phyloP scores from a whole-genome alignment of 805 yeast genomes.

The Middelhovenomyces tepae region DNA sequence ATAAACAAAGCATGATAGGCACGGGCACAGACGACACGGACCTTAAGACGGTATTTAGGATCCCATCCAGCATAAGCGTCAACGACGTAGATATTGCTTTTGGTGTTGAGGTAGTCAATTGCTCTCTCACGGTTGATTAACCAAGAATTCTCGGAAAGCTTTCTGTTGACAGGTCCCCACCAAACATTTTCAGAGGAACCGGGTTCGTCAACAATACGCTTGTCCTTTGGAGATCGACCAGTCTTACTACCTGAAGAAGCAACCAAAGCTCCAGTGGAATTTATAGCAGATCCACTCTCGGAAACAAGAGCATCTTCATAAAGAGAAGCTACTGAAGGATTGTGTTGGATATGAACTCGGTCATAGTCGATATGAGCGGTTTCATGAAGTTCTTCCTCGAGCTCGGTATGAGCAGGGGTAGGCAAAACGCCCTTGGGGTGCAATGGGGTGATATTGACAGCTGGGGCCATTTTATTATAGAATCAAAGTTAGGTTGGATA shows the following conservation, averaged over 20 bases:
- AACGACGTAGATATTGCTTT: conserved; percentile 86
- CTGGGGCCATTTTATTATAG: conserved; percentile 23
- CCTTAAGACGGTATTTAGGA: conserved; percentile 92
- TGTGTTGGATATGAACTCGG: conserved; percentile 48
- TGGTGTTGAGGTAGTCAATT: conserved; percentile 89
- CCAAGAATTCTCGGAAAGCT: conserved; percentile 92
- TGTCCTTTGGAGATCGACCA: conserved; percentile 97
- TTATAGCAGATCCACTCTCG: conserved; percentile 85
- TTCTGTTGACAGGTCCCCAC: conserved; percentile 99
- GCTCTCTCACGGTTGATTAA: conserved; percentile 93
- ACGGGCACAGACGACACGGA: conserved; percentile 92
- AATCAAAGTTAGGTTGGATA: too few relatives aligned
- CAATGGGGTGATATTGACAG: conserved; percentile 33
- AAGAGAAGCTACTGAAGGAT: conserved; percentile 84
- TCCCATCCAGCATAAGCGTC: conserved; percentile 99
- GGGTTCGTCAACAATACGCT: conserved; percentile 93
- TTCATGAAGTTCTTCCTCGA: conserved; percentile 32
- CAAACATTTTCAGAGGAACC: conserved; percentile 77
- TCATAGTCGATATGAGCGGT: conserved; percentile 35
- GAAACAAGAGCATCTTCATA: conserved; percentile 84
- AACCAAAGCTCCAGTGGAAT: conserved; percentile 88
- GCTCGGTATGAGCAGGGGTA: conserved; percentile 30
- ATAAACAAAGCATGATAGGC: conserved; percentile 97
- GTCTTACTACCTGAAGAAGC: conserved; percentile 95
- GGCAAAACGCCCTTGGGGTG: conserved; percentile 37